Evolutionary conservation across 2,329 filamentous ascomycete species (phyloP).

Genomic region (Fusarium compactum): DNA sequence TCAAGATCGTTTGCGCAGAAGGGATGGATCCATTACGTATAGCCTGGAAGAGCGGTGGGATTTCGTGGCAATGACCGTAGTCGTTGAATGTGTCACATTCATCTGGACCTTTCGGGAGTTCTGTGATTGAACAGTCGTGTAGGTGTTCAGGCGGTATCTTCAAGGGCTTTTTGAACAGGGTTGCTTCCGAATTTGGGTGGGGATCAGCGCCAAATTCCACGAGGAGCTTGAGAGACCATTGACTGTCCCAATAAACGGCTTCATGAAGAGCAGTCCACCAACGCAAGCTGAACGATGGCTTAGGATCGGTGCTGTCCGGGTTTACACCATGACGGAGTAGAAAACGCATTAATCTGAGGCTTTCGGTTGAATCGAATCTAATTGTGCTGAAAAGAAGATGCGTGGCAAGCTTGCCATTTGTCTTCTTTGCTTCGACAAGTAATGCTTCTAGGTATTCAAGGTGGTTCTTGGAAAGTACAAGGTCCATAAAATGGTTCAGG

Average conservation of each 20-base stretch:
- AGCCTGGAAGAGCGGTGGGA: background rate
- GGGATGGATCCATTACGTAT: background rate
- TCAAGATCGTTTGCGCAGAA: accelerated
- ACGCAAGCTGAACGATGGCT: accelerated
- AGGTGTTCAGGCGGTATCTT: no score
- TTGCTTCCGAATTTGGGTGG: no score
- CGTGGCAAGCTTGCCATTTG: background rate
- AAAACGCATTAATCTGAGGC: accelerated
- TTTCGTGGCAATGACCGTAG: accelerated
- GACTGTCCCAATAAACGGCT: background rate
- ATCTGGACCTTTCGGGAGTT: background rate
- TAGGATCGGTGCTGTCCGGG: background rate
- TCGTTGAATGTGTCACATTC: no score
- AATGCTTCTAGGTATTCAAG: accelerated
- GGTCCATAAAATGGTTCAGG: background rate
- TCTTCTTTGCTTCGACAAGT: background rate
- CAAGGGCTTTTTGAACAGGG: no score
- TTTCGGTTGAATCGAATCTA: accelerated
- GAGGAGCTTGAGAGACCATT: background rate
- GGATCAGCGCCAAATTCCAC: background rate
- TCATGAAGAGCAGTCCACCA: background rate
- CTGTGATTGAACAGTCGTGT: background rate
- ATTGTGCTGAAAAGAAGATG: background rate
- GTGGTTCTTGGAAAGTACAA: background rate
- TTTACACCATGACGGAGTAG: background rate